Percentiles rank a stretch among this genome's conserved stretches.
phyloP scores from a whole-genome alignment of 352 stramenopile species.

The Aphanomyces euteiches region DNA sequence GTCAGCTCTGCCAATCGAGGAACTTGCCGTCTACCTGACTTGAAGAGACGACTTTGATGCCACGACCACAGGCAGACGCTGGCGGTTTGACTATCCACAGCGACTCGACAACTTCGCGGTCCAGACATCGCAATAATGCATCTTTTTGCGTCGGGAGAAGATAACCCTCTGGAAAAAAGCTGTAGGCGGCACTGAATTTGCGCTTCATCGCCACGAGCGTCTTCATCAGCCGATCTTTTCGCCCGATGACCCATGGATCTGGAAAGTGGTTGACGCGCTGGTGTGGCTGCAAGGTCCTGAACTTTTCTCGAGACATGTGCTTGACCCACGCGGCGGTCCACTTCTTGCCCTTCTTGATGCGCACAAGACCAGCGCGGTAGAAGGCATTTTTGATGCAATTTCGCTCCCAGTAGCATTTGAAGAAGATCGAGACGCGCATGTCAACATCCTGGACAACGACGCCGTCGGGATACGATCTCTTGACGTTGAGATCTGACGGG shows the following conservation, averaged over 20 bases:
- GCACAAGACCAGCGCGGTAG: conserved; percentile 58
- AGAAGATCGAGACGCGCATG: conserved; percentile 45
- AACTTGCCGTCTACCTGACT: conserved; percentile 2
- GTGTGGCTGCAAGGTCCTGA: conserved; percentile 50
- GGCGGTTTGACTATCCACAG: conserved; percentile 89
- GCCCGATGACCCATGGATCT: conserved; percentile 84
- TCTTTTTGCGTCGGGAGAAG: conserved; percentile 71
- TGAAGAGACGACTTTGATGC: conserved; percentile 68
- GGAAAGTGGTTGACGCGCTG: conserved; percentile 89
- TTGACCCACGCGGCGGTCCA: conserved; percentile 63
- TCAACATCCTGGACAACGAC: conserved; percentile 43
- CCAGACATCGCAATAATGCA: conserved; percentile 42
- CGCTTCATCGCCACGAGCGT: conserved; percentile 59
- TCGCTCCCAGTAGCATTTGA: conserved; percentile 87
- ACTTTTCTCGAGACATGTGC: conserved; percentile 58
- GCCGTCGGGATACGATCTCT: conserved; percentile 41
- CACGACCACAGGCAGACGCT: conserved; percentile 78
- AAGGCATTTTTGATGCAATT: conserved; percentile 93
- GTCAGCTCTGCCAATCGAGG: neutral
- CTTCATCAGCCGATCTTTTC: conserved; percentile 85
- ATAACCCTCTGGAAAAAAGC: conserved; percentile 83
- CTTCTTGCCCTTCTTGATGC: conserved; percentile 49
- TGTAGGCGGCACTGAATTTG: conserved; percentile 56
- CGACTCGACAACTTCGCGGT: conserved; percentile 22
- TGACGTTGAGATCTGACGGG: conserved; percentile 55